Percentiles rank a stretch among this genome's conserved stretches.
Evolutionary conservation across 2,329 filamentous ascomycete species (phyloP).

Genomic region (Botryotinia globosa): DNA sequence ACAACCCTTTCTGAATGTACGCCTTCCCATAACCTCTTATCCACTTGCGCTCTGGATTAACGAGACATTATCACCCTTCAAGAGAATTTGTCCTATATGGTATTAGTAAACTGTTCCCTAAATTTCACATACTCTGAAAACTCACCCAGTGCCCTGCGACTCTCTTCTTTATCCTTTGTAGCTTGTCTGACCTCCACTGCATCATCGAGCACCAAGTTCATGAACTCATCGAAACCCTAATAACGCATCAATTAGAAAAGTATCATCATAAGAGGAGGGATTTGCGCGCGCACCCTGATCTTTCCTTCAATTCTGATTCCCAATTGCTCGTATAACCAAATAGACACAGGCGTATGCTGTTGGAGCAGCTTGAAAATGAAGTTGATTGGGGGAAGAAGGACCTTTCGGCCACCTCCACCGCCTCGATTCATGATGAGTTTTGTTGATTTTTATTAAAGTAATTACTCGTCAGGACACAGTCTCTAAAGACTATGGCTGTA

Average conservation of each 20-base stretch:
- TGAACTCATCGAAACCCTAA: conserved; percentile 97
- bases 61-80: conserved; percentile 67
- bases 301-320: conserved; percentile 93
- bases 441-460: conserved; percentile 7
- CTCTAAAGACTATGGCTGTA: neutral
- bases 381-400: conserved; percentile 75
- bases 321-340: conserved; percentile 97
- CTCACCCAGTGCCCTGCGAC: conserved; percentile 74
- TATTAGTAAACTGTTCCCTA: conserved; percentile 23
- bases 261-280: neutral
- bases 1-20: conserved; percentile 28
- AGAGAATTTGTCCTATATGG: conserved; percentile 57
- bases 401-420: conserved; percentile 53
- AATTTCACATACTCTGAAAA: conserved; percentile 36
- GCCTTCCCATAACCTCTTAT: conserved; percentile 31
- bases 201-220: conserved; percentile 97
- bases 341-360: conserved; percentile 71
- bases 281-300: conserved; percentile 68
- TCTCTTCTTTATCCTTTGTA: conserved; percentile 78
- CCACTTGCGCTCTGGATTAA: conserved; percentile 51
- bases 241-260: conserved; percentile 26
- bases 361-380: conserved; percentile 93
- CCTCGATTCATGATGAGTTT: conserved; percentile 38
- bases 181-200: conserved; percentile 86
- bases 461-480: neutral